phyloP scores from a whole-genome alignment of 352 stramenopile species.

The Elongisporangium prolatum region DNA sequence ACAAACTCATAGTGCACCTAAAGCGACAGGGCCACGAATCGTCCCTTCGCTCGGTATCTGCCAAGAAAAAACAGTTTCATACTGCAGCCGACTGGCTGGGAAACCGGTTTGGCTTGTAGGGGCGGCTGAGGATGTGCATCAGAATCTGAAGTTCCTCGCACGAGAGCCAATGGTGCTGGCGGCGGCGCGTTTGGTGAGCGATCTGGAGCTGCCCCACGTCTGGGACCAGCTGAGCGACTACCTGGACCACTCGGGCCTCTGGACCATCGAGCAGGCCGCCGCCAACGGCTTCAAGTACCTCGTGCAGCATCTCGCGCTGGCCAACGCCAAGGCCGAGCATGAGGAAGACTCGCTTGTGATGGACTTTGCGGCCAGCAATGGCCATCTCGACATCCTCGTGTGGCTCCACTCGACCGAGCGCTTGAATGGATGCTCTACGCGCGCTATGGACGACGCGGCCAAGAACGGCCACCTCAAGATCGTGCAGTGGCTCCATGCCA shows the following conservation, averaged over 20 bases:
- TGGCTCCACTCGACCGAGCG: constrained; percentile 43
- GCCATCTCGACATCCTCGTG: constrained; percentile 63
- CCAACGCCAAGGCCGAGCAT: constrained; percentile 14
- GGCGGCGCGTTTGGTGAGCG: constrained; percentile 43
- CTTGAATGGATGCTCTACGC: constrained; percentile 44
- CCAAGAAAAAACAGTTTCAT: background rate
- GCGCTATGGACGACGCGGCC: constrained; percentile 52
- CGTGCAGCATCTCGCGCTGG: constrained; percentile 57
- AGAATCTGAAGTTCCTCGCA: constrained; percentile 1
- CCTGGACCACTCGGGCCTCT: constrained; percentile 49
- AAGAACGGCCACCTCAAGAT: constrained; percentile 49
- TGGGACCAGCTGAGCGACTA: constrained; percentile 36
- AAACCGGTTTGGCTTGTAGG: background rate
- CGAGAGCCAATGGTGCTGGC: constrained; percentile 42
- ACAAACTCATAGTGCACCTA: background rate
- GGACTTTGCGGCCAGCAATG: constrained; percentile 66
- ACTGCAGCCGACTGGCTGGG: background rate
- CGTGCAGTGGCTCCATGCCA: constrained; percentile 53
- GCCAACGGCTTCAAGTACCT: constrained; percentile 58
- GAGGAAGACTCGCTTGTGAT: constrained; percentile 51
- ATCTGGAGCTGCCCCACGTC: constrained; percentile 53
- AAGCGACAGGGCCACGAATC: background rate
- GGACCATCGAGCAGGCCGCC: constrained; percentile 62
- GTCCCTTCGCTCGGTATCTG: background rate
- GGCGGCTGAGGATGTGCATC: background rate